phyloP scores from a whole-genome alignment of 495 filamentous ascomycete species.

The Hypoxylon perforatum region DNA sequence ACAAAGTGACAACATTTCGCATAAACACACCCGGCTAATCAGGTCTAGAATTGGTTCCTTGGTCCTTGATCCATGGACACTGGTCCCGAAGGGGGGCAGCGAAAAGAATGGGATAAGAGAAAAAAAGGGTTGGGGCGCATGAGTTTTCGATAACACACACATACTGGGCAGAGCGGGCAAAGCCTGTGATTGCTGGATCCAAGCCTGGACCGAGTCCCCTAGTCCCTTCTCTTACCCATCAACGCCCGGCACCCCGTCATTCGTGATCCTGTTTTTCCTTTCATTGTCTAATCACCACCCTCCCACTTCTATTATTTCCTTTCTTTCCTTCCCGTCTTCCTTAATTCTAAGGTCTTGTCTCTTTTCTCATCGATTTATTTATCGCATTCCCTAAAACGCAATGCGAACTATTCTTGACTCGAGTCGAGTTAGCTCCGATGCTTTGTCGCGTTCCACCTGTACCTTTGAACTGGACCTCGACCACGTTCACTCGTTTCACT shows the following conservation, averaged over 20 bases:
- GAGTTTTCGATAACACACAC: constrained; percentile 41
- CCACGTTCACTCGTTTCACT: constrained; percentile 42
- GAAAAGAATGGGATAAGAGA: constrained; percentile 12
- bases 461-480: constrained; percentile 22
- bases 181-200: constrained; percentile 12
- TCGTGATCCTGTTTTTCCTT: not conserved
- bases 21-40: constrained; percentile 42
- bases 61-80: too few relatives aligned
- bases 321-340: not conserved
- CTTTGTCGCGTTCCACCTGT: not conserved
- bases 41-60: constrained; percentile 36
- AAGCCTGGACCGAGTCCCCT: not conserved
- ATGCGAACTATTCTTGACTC: not conserved
- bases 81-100: constrained; percentile 1
- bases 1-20: constrained; percentile 33
- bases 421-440: constrained; percentile 11
- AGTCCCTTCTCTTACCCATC: too few relatives aligned
- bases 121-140: constrained; percentile 32
- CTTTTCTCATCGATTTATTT: not conserved
- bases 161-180: too few relatives aligned
- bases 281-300: not conserved
- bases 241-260: not conserved
- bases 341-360: too few relatives aligned
- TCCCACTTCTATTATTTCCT: not conserved
- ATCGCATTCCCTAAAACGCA: not conserved